phyloP scores from a whole-genome alignment of 345 rosid genomes.

The Lumnitzera littorea region DNA sequence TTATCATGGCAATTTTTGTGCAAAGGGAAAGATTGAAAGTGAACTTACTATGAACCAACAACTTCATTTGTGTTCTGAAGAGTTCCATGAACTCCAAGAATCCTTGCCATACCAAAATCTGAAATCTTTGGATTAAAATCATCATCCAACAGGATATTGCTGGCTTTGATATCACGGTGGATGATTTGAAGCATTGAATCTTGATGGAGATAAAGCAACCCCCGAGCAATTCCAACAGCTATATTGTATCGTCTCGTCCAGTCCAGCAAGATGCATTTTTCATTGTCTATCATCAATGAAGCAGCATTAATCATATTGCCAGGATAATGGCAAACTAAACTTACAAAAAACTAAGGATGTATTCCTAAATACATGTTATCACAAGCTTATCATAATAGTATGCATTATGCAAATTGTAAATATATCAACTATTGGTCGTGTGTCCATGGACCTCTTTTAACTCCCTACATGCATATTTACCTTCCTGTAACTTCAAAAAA shows the following conservation, averaged over 20 bases:
- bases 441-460: too few species aligned
- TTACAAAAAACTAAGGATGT: too few species aligned
- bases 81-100: conserved; percentile 13
- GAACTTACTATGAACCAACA: conserved; percentile 23
- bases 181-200: conserved; percentile 18
- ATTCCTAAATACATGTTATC: too few species aligned
- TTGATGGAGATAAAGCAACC: conserved; percentile 19
- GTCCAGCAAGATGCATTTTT: conserved; percentile 5
- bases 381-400: too few species aligned
- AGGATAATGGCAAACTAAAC: neutral
- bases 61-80: conserved; percentile 6
- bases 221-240: conserved; percentile 17
- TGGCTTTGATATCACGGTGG: conserved; percentile 25
- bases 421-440: too few species aligned
- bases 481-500: too few species aligned
- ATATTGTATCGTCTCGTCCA: conserved; percentile 19
- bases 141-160: conserved; percentile 19
- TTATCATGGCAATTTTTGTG: too few species aligned
- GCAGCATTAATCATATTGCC: neutral
- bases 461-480: too few species aligned
- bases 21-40: neutral
- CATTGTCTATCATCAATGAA: conserved; percentile 3
- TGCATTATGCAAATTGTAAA: too few species aligned
- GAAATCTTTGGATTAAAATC: conserved; percentile 23
- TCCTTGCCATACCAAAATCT: conserved; percentile 24